Evolutionary conservation across 129 eudicot genomes (phyloP).

Genomic region (Pseudognaphalium luteoalbum): DNA sequence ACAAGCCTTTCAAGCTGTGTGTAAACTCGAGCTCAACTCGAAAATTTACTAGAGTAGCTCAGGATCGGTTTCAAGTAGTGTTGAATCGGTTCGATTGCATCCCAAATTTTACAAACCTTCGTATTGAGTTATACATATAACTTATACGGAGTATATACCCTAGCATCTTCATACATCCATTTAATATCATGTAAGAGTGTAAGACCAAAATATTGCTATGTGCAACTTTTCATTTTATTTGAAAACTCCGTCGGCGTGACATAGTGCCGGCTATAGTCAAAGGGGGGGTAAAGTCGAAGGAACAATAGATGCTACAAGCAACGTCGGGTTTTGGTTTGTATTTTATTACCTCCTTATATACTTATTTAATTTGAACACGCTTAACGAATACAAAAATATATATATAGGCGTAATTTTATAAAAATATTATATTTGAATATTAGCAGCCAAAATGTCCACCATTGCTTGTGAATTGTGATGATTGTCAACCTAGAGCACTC

Average conservation of each 20-base stretch:
- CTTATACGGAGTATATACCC: background rate
- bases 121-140: background rate
- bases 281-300: background rate
- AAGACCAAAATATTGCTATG: background rate
- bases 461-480: background rate
- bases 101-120: background rate
- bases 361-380: background rate
- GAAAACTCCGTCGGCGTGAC: background rate
- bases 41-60: no score
- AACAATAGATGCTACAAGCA: background rate
- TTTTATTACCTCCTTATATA: background rate
- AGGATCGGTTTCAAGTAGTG: no score
- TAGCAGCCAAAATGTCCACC: background rate
- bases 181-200: no score
- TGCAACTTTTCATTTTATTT: no score
- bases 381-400: background rate
- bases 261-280: background rate
- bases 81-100: no score
- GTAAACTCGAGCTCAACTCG: no score
- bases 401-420: no score
- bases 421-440: background rate
- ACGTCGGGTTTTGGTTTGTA: background rate
- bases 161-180: no score
- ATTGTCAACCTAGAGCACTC: no score
- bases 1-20: no score